Evolutionary conservation across 2,329 filamentous ascomycete species (phyloP).

Genomic region (Cordyceps javanica): DNA sequence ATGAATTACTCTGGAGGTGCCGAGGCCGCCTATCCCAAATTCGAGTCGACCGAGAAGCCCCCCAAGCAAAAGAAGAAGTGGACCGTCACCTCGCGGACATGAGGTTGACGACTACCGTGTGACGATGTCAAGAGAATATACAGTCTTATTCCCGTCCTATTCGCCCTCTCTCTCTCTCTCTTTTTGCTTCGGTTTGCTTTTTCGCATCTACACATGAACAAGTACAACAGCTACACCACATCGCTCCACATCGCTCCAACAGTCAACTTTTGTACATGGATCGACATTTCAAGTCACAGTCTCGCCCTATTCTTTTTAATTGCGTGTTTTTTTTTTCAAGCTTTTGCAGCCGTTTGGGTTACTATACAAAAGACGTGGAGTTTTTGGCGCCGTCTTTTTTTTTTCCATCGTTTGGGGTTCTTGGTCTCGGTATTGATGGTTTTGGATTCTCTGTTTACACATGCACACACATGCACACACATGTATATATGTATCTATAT

Average conservation of each 20-base stretch:
- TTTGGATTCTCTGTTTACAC: neutral
- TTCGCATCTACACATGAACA: too few relatives aligned
- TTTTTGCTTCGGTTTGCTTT: too few relatives aligned
- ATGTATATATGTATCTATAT: too few relatives aligned
- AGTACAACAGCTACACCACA: too few relatives aligned
- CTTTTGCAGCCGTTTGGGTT: neutral
- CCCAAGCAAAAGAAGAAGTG: conserved; percentile 43
- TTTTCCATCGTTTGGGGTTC: neutral
- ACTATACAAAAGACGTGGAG: neutral
- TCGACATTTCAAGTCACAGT: too few relatives aligned
- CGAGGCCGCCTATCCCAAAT: conserved; percentile 19
- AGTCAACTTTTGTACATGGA: too few relatives aligned
- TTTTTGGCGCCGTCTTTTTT: conserved; percentile 2
- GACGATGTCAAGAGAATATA: too few relatives aligned
- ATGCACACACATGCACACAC: neutral
- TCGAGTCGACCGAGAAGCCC: conserved; percentile 28
- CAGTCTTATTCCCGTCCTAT: too few relatives aligned
- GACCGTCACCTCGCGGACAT: conserved; percentile 38
- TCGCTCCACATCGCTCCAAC: too few relatives aligned
- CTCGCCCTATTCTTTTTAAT: too few relatives aligned
- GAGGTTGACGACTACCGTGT: conserved; percentile 12
- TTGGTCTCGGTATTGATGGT: neutral
- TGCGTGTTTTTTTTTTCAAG: too few relatives aligned
- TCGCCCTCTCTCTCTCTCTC: too few relatives aligned
- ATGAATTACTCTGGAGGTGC: conserved; percentile 10